Evolutionary conservation across 164 flowering plant species (phyloP), one percentile per base, ranked within the genome.

Genomic region (Kingdonia uniflora): DNA sequence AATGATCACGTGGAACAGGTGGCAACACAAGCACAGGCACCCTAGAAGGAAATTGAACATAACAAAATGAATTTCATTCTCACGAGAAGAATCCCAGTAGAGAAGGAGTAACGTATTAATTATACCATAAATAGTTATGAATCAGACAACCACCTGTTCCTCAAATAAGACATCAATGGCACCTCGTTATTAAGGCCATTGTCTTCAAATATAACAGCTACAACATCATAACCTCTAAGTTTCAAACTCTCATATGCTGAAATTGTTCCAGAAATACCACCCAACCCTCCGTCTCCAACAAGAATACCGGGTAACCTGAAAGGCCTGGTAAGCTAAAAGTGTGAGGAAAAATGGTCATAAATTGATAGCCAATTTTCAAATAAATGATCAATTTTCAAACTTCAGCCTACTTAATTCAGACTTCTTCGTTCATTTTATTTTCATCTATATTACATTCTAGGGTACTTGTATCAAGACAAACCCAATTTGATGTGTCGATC

Each of bases 181-280:
- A 52, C 65, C 64, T 88, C 95, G 72, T 92, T 92, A 42, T 56
- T 55, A 57, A 92, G 82, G 49, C 95, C 97, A 63, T 75, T 78
- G 68, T 92, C 90, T 71, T 82, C 95, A 58, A 92, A 55, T 48
- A 86, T 70, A 63, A 92, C 58, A 56, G 97, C 97, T 52, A 55
- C 82, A 61, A 92, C 72, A 75, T 92, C 97, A 71, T 88, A 92
- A 16, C 97, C 99, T 65, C 99, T 78, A 51, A 86, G 73, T 58
- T 63, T 81, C 58, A 92, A 70, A 61, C 72, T 82, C 75, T 92
- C 99, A 67, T 82, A 86, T 33, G 99, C 95, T 48, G 99, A 77
- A 52, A 92, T 76, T 14, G 97, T 92, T 52, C 78, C 91, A 58
- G 99, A 92, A 53, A 88, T 89, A 55, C 99, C 99, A 63, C 99